Conservation (phyloP, 768 basidiomycete species). For the Pulveroboletus sp. region DNA sequence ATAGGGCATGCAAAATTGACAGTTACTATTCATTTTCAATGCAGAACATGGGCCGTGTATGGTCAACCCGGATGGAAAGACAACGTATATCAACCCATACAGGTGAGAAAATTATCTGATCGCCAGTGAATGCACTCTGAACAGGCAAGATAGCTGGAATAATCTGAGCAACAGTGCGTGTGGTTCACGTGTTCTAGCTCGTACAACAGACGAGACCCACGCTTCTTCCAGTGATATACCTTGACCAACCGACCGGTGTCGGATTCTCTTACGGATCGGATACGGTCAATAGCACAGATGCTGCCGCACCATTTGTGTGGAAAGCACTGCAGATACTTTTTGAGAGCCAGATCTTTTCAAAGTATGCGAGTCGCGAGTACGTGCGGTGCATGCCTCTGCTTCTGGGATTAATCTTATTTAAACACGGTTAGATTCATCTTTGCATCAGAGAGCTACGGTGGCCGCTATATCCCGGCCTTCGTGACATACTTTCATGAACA, state of each 20-base stretch:
- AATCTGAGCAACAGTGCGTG: constrained; percentile 64
- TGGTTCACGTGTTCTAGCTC: constrained; percentile 19
- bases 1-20: not conserved
- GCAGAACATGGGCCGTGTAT: constrained; percentile 63
- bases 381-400: constrained; percentile 15
- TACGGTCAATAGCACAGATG: constrained; percentile 46
- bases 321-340: constrained; percentile 61
- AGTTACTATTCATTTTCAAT: not conserved
- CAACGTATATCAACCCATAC: constrained; percentile 57
- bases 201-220: not conserved
- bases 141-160: constrained; percentile 53
- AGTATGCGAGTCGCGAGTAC: constrained; percentile 53
- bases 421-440: constrained; percentile 49
- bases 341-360: constrained; percentile 50
- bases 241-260: constrained; percentile 66
- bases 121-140: not conserved
- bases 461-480: constrained; percentile 64
- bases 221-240: constrained; percentile 53
- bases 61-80: constrained; percentile 52
- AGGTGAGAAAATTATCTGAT: constrained; percentile 36
- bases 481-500: constrained; percentile 65
- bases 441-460: constrained; percentile 66
- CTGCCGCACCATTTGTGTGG: constrained; percentile 62
- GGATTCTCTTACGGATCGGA: constrained; percentile 62
- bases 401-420: not conserved